These are phyloP conservation scores for Gonapodya prolifera DNA, from an alignment of 192 early-diverging fungal species.

Conservation along the genomic window DNA sequence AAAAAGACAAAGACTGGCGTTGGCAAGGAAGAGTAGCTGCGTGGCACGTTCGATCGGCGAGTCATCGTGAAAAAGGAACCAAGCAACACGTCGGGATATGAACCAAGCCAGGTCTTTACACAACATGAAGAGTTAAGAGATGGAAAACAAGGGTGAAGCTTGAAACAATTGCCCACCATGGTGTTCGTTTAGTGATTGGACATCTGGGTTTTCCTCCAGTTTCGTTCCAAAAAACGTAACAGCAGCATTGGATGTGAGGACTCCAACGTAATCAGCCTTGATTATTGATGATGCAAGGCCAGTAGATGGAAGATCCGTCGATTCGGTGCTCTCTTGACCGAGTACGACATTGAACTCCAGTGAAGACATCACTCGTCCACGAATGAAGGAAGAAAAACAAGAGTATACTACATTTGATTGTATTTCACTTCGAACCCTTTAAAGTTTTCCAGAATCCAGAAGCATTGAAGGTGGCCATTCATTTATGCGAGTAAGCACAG, in stretches of 20 bases:
- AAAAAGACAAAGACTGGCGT: conserved; percentile 56
- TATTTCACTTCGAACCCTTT: too few species aligned
- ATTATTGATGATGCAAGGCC: conserved; percentile 10
- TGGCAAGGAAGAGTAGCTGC: conserved; percentile 45
- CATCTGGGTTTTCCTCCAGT: conserved; percentile 12
- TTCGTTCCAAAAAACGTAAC: conserved; percentile 36
- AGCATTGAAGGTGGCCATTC: background rate
- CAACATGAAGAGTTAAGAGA: conserved; percentile 10
- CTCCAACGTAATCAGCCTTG: conserved; percentile 33
- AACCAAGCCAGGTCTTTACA: conserved; percentile 9
- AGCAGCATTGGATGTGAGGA: conserved; percentile 28
- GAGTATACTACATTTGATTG: too few species aligned
- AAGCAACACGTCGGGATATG: background rate
- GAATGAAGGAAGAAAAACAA: too few species aligned
- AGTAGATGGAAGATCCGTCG: background rate
- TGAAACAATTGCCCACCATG: conserved; percentile 23
- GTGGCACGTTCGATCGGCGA: conserved; percentile 10
- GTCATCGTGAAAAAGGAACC: background rate
- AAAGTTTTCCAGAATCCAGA: too few species aligned
- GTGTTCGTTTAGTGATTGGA: conserved; percentile 19
- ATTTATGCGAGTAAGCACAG: background rate
- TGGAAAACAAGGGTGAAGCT: background rate
- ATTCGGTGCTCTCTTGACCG: background rate
- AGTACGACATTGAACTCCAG: background rate
- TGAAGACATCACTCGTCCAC: too few species aligned